Evolutionary conservation across 768 basidiomycete genomes (phyloP).

Genomic region (Leccinum disarticulatum): DNA sequence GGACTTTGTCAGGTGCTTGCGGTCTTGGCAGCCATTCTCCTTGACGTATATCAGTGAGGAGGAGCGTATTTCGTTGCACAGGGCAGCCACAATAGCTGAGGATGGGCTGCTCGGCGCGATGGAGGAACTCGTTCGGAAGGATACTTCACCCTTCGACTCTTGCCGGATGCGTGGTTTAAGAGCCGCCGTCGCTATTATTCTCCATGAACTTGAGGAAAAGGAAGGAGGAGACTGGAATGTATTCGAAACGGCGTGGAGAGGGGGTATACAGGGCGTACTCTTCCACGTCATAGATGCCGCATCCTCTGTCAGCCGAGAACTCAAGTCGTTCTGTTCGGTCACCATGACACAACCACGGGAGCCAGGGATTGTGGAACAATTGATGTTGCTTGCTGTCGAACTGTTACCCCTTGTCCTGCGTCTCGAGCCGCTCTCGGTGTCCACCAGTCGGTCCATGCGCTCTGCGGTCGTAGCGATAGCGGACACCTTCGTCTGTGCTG

Average conservation of each 20-base stretch:
- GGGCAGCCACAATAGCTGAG: slow-evolving; percentile 65
- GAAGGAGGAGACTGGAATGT: slow-evolving; percentile 56
- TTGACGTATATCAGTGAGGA: slow-evolving; percentile 61
- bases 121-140: slow-evolving; percentile 48
- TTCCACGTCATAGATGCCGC: slow-evolving; percentile 56
- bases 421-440: slow-evolving; percentile 46
- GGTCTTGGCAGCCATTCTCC: slow-evolving; percentile 60
- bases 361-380: slow-evolving; percentile 47
- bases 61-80: slow-evolving; percentile 57
- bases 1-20: slow-evolving; percentile 58
- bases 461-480: slow-evolving; percentile 43
- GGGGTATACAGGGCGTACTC: slow-evolving; percentile 55
- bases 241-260: slow-evolving; percentile 60
- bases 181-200: slow-evolving; percentile 59
- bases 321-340: slow-evolving; percentile 53
- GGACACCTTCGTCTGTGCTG: slow-evolving; percentile 57
- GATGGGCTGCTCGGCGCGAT: slow-evolving; percentile 64
- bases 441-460: slow-evolving; percentile 52
- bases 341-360: slow-evolving; percentile 35
- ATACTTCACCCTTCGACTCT: slow-evolving; percentile 38
- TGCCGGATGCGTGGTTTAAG: slow-evolving; percentile 59
- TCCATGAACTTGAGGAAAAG: slow-evolving; percentile 48
- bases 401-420: slow-evolving; percentile 49
- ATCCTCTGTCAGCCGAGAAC: slow-evolving; percentile 48
- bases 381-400: slow-evolving; percentile 56